Base-by-base conservation (phyloP, 2,329 filamentous ascomycete genomes). In the Hypoxylon sp. region DNA sequence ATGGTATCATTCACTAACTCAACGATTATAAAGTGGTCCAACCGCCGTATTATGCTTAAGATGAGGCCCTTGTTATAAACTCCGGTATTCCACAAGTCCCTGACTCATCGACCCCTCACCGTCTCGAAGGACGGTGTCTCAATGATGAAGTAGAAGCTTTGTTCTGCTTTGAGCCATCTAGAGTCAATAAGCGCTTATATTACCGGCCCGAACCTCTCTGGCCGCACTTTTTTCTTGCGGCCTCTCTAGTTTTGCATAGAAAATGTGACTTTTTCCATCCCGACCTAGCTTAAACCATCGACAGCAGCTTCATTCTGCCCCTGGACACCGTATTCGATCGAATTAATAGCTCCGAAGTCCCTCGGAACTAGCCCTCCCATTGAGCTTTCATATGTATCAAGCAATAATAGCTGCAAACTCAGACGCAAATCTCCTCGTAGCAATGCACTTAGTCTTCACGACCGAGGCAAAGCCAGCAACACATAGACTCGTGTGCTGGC, bases 331-430 rank as follows among this genome's bases (percentile, higher is more conserved):
- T 35, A 39, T n/a, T 21, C 31, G 31, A 24, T 17, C 7, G 17
- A 29, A 32, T 31, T 21, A 21, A 11, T 31, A 35, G n/a, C 48
- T 31, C 27, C 32, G 39, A 37, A 53, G 6, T 27, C 21, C 32
- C 15, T 15, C 19, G 13, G 37, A 17, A 35, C 1, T n/a, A n/a
- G 2, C 17, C 31, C 32, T 50, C 17, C 24, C 10, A 21, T n/a
- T n/a, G 42, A 21, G 47, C n/a, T 55, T 57, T 19, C 52, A 13
- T 24, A 47, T 39, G 29, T 32, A 56, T 35, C 11, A 17, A 17
- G 32, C 15, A 50, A 3, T 50, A 50, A 3, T 50, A 15, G n/a
- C 13, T 39, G 21, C 31, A 3, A 44, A n/a, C 17, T 24, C 15
- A 37, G 2, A 29, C n/a, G 50, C 15, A 4, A 10, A 32, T 52